Base-by-base conservation (phyloP, 345 rosid genomes). In the Euphorbia peplus region DNA sequence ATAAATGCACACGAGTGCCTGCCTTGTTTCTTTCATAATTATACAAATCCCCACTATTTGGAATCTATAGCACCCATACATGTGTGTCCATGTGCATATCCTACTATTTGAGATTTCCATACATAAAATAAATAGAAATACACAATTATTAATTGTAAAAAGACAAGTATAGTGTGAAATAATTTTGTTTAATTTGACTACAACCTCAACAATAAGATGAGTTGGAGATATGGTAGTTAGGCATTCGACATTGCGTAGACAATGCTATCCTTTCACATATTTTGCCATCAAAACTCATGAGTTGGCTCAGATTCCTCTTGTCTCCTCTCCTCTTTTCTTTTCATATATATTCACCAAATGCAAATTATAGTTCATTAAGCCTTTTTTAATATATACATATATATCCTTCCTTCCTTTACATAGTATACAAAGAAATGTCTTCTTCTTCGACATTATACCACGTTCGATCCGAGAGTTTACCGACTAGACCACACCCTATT, bases 391-490 rank as follows among this genome's bases (percentile, higher is more conserved):
- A n/a, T n/a, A n/a, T n/a, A n/a, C n/a, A n/a, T n/a, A n/a, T n/a
- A n/a, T 6, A 6, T 6, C 37, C 26, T 0, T 25, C 7, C 11
- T 56, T 18, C 0, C 0, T 18, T 2, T n/a, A 8, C 21, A 55
- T 61, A 65, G 5, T 39, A 39, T 39, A 39, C 59, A 54, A 63
- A 59, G 41, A 59, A 77, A 81, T 84, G 87, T 71, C 78, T 7
- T 12, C 37, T 39, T 25, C 73, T n/a, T 71, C 75, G 24, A 29
- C 73, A n/a, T 71, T 76, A 54, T 79, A 11, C 72, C 91, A 84
- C 58, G 13, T 67, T 66, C 76, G 90, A 2, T 86, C 90, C 2
- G 78, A 80, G 70, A 83, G 85, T 68, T 71, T 74, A 54, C 88
- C 83, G 14, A 70, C 78, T 3, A 78, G 73, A 42, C 72, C 75